Evolutionary conservation across 1,139 yeast genomes (phyloP).

Genomic region (Candida gigantensis): DNA sequence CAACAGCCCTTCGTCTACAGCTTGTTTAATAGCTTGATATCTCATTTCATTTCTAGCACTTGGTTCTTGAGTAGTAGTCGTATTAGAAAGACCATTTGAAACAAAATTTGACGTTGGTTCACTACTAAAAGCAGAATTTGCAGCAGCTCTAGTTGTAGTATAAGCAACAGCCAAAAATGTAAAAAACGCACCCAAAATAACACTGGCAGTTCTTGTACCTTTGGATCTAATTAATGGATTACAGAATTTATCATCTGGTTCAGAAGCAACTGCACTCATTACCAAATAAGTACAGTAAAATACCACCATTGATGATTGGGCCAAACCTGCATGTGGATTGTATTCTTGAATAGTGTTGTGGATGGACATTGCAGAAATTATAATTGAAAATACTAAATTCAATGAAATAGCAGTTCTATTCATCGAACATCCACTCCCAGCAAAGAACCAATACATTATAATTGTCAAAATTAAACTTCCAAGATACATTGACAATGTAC

Average conservation of each 20-base stretch:
- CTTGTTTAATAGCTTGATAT: constrained; percentile 85
- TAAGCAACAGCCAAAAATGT: constrained; percentile 95
- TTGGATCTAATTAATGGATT: constrained; percentile 87
- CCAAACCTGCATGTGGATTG: constrained; percentile 94
- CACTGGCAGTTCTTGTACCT: constrained; percentile 88
- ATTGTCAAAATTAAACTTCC: constrained; percentile 72
- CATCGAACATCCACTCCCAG: constrained; percentile 84
- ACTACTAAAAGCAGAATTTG: constrained; percentile 58
- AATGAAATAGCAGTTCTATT: constrained; percentile 84
- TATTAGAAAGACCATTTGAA: constrained; percentile 6
- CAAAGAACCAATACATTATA: constrained; percentile 81
- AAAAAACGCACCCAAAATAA: constrained; percentile 87
- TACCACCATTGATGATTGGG: constrained; percentile 96
- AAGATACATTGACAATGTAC: constrained; percentile 82
- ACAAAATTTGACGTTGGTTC: constrained; percentile 17
- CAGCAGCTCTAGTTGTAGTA: constrained; percentile 96
- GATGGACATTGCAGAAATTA: constrained; percentile 71
- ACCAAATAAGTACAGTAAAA: constrained; percentile 90
- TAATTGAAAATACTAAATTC: constrained; percentile 63
- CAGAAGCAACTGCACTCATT: constrained; percentile 92
- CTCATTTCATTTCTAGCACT: constrained; percentile 71
- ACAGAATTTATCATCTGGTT: constrained; percentile 91
- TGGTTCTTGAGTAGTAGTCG: constrained; percentile 50
- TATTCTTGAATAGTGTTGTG: constrained; percentile 85
- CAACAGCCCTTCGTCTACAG: constrained; percentile 90